Conservation (phyloP, 805 yeast genomes). For the Saccharomycopsis microspora region DNA sequence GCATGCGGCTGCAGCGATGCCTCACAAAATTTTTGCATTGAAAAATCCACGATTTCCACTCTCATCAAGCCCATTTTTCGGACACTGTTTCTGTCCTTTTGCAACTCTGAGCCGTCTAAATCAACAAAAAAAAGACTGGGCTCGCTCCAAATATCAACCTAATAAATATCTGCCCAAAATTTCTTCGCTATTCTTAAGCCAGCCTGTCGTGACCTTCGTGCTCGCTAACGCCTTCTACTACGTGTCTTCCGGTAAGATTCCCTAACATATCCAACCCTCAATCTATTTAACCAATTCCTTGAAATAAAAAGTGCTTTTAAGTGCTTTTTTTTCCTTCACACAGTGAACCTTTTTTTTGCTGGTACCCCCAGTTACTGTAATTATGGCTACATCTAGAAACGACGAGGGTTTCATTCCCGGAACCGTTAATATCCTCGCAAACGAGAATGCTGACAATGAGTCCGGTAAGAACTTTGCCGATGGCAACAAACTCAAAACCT, state of each 20-base stretch:
- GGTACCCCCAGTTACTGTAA: neutral
- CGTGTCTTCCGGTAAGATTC: neutral
- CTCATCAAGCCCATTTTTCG: no score
- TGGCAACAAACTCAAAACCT: conserved; percentile 23
- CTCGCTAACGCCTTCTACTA: neutral
- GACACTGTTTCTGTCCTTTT: no score
- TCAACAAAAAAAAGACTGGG: no score
- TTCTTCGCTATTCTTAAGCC: neutral
- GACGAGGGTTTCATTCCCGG: conserved; percentile 18
- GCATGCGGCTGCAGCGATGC: no score
- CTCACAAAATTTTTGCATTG: no score
- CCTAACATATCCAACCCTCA: neutral
- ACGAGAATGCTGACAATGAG: conserved; percentile 7
- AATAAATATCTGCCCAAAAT: neutral
- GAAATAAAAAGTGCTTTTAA: neutral
- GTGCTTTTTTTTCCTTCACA: neutral
- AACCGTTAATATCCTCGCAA: conserved; percentile 15
- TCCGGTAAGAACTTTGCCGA: conserved; percentile 11
- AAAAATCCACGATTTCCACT: no score
- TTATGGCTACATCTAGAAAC: conserved; percentile 16
- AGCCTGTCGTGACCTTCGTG: neutral
- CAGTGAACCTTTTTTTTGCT: neutral
- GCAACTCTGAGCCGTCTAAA: no score
- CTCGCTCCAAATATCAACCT: no score
- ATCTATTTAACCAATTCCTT: neutral